Conservation (phyloP, 192 early-diverging fungal genomes). For the Linnemannia elongata region DNA sequence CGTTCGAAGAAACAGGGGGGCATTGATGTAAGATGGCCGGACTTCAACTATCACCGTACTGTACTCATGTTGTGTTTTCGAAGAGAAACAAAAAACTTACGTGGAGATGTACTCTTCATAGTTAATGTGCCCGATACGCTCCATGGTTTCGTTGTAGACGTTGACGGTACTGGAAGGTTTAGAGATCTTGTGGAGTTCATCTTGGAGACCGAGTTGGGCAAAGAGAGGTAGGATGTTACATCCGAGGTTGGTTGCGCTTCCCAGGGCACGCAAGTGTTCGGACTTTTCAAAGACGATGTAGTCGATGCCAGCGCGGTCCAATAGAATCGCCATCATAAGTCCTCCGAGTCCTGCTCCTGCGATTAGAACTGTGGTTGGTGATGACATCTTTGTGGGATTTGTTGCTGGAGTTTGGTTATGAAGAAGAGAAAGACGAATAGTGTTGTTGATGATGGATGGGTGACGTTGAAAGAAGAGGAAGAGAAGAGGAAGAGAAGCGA, state of each 20-base stretch:
- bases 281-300: neutral
- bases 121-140: conserved; percentile 4
- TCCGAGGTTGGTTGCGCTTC: neutral
- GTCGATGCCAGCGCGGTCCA: neutral
- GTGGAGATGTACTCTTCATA: conserved; percentile 1
- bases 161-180: conserved; percentile 4
- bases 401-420: neutral
- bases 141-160: conserved; percentile 6
- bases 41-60: neutral
- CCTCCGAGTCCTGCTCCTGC: neutral
- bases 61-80: neutral
- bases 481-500: neutral
- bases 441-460: neutral
- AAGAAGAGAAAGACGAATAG: neutral
- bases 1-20: neutral
- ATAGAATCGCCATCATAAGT: neutral
- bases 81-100: neutral
- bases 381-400: neutral
- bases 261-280: neutral
- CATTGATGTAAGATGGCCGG: neutral
- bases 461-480: neutral
- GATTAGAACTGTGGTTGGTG: neutral
- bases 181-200: conserved; percentile 1
- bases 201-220: neutral
- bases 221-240: neutral